These are phyloP conservation scores for Alternaria sp. DNA, from an alignment of 2,329 filamentous ascomycete species.

Conservation along the genomic window DNA sequence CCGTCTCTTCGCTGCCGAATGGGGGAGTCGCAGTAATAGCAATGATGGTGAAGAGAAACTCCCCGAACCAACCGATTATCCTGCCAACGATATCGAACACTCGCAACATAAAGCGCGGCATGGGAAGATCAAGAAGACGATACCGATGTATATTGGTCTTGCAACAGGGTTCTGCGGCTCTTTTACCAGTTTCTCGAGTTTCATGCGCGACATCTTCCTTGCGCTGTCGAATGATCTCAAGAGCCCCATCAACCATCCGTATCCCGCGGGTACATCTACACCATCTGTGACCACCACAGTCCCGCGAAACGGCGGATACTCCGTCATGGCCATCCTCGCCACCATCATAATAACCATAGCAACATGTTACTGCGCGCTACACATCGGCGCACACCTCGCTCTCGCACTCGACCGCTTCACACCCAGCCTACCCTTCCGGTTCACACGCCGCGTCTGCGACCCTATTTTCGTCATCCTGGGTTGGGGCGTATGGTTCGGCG, in stretches of 20 bases:
- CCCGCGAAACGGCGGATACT: slow-evolving; percentile 74
- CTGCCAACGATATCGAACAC: not conserved
- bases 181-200: slow-evolving; percentile 88
- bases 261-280: slow-evolving; percentile 30
- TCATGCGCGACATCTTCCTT: slow-evolving; percentile 80
- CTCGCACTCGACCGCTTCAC: slow-evolving; percentile 63
- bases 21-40: slow-evolving; percentile 54
- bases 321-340: slow-evolving; percentile 79
- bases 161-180: slow-evolving; percentile 88
- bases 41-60: slow-evolving; percentile 7
- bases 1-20: slow-evolving; percentile 74
- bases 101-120: slow-evolving; percentile 36
- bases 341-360: slow-evolving; percentile 75
- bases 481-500: slow-evolving; percentile 78
- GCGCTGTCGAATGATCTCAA: slow-evolving; percentile 77
- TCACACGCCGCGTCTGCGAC: slow-evolving; percentile 69
- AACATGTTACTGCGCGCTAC: slow-evolving; percentile 72
- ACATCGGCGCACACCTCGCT: slow-evolving; percentile 77
- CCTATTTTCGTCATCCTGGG: slow-evolving; percentile 68
- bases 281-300: slow-evolving; percentile 42
- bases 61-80: slow-evolving; percentile 25
- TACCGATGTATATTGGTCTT: slow-evolving; percentile 86
- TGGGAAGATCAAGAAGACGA: slow-evolving; percentile 75
- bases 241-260: slow-evolving; percentile 54
- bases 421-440: slow-evolving; percentile 65